Evolutionary conservation across 2,329 filamentous ascomycete genomes (phyloP), one percentile per base, ranked within the genome.

Genomic region (Penicillium sp.): DNA sequence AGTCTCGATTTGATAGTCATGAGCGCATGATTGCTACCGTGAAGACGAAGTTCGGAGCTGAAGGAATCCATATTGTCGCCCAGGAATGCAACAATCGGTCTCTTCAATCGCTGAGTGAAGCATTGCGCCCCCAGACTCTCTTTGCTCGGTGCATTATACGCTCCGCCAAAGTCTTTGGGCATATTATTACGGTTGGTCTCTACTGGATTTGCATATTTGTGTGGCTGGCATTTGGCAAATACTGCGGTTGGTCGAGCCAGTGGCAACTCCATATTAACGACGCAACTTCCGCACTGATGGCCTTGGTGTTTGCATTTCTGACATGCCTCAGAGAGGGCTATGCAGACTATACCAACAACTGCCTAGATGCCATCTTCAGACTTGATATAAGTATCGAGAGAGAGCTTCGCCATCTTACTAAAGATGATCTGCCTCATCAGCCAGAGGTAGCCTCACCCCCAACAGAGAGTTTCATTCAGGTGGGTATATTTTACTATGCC

Each of bases 221-320:
- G 8, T 64, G 63, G 63, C 33, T 66, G 8, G 63, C 51, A 1
- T 63, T 66, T 11, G 62, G 63, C 22, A 45, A 24, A 24, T 24
- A 24, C 16, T 64, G 58, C 16, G 19, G 29, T 16, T 66, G 63
- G 63, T 57, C 57, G 3, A 46, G 55, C 27, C 43, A 50, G 26
- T 66, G 62, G 63, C 62, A 66, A 22, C 44, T 66, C 16, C 63
- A 65, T 43, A 63, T 63, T 52, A 65, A 80, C 68, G 77, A 78
- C 3, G 75, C 76, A 9, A 78, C 76, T 0, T 77, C 79, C 0
- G 71, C 78, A 22, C 65, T 75, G 49, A 73, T 80, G 58, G 75
- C 76, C 1, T 73, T 80, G 45, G 72, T 74, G 1, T 73, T 68
- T 55, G 55, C 62, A 0, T 67, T 67, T 44, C 61, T 68, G 6